Base-by-base conservation (phyloP, 805 yeast species). In the Candida nemodendra region DNA sequence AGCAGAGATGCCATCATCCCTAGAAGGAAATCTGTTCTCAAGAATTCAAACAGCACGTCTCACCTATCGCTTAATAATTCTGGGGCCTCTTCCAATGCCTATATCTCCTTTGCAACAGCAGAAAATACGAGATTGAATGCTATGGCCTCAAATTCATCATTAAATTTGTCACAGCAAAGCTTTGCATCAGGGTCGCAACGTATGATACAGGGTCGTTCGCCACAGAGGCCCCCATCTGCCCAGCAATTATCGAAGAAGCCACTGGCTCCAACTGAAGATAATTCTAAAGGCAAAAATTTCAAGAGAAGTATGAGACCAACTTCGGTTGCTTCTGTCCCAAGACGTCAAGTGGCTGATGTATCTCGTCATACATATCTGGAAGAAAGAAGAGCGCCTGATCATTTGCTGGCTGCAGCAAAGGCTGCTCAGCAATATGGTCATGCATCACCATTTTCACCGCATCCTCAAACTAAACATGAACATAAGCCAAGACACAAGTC, bases 71-170 rank as follows among this genome's bases (percentile, higher is more conserved):
- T 44, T 21, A 45, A 34, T 26, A 48, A 37, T 35, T 23, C 42
- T 9, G 56, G 66, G 4, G 68, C 83, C 2, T 85, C 86, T 0
- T 74, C 74, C 18, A 74, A 72, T 42, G 88, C 85, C 0, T 82
- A 82, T 50, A 54, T 82, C 30, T 79, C 86, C 0, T 60, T 81
- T 37, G 72, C 90, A 1, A 84, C 93, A 0, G 90, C 90, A 1
- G 89, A 84, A 53, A 84, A 84, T 57, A 84, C 93, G 0, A 69
- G 89, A 41, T 55, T 82, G 39, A 84, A 84, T 60, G 83, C 91
- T 1, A 56, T 78, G 53, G 70, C 79, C 5, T 53, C 64, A n/a
- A 63, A 62, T 1, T 50, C 72, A 0, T 47, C 68, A 4, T 64
- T 68, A 34, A 61, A 70, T 45, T 42, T 45, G 28, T 9, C 45